Evolutionary conservation across 768 basidiomycete species (phyloP), one percentile per base, ranked within the genome.

Genomic region (Xerocomellus chrysenteron): DNA sequence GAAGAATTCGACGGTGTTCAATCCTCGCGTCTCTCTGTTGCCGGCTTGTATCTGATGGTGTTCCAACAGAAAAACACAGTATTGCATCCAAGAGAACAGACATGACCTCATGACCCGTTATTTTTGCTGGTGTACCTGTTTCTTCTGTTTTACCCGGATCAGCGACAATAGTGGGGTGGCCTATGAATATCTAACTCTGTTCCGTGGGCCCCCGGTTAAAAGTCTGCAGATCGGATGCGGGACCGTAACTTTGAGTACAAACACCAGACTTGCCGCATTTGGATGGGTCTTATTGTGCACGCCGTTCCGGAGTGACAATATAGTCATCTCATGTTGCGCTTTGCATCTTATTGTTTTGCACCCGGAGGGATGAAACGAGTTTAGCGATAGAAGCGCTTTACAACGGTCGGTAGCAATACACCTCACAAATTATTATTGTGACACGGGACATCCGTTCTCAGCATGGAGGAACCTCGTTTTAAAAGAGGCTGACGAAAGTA

Each of bases 221-320:
- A 19, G n/a, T 8, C n/a, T 52, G 14, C 11, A 17, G 1, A 1
- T n/a, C n/a, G n/a, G 17, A n/a, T 2, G 26, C 16, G 21, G 46
- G 12, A 32, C 35, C 43, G 28, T 40, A 32, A 47, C 4, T 12
- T 46, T 40, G 4, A 39, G 16, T 3, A 21, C 10, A 40, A 65
- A 56, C 26, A 65, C 61, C 65, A 61, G 28, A 55, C 52, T 61
- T 68, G 24, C 67, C 47, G 2, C 3, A 63, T 68, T 56, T 54
- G 60, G 68, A 45, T 8, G 33, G 6, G 21, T 21, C 32, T 57
- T 61, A 68, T 68, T 68, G 67, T 67, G 11, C 45, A 40, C 1
- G 41, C 21, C 21, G 21, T 21, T 21, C 21, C 21, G 21, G 2
- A 21, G 21, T 21, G 11, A 52, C 3, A 21, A n/a, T 8, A 19